A percentile compares a stretch with the other conserved stretches of the same genome.
Evolutionary conservation across 208 protist genomes (phyloP).

Genomic region (Acanthamoeba royreba): DNA sequence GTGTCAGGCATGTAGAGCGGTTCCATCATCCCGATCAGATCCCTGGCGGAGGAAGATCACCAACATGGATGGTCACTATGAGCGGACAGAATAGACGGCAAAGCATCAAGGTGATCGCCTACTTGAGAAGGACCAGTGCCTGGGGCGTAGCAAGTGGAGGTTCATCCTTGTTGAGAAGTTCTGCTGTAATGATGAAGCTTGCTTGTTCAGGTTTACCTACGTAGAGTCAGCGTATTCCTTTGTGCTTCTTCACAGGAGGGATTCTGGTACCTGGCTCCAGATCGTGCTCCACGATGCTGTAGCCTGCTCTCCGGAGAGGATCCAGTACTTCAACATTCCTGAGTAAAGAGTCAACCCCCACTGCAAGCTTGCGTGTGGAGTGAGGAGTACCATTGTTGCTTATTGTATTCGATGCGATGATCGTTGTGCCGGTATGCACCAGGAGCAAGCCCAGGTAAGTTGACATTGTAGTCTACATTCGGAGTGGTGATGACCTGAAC

Average conservation of each 20-base stretch:
- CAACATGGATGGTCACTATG: neutral
- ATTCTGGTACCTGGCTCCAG: neutral
- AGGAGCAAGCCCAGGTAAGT: neutral
- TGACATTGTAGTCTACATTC: neutral
- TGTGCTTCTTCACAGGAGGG: neutral
- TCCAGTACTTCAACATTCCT: neutral
- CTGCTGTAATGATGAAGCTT: neutral
- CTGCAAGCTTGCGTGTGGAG: no score
- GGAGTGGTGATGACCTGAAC: neutral
- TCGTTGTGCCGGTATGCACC: neutral
- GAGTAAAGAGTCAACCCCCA: no score
- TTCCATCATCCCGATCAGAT: neutral
- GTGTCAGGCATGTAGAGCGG: neutral
- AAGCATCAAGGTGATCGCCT: neutral
- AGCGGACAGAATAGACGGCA: neutral
- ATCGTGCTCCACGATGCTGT: neutral
- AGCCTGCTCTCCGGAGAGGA: neutral
- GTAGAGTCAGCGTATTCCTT: no score
- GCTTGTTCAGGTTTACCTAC: neutral
- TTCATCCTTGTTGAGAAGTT: neutral
- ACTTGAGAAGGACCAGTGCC: neutral
- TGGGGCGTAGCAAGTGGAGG: neutral
- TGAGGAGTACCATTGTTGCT: neutral
- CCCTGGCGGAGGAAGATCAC: neutral
- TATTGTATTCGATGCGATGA: neutral